phyloP scores from a whole-genome alignment of 495 filamentous ascomycete species.

The Amorphotheca resinae region DNA sequence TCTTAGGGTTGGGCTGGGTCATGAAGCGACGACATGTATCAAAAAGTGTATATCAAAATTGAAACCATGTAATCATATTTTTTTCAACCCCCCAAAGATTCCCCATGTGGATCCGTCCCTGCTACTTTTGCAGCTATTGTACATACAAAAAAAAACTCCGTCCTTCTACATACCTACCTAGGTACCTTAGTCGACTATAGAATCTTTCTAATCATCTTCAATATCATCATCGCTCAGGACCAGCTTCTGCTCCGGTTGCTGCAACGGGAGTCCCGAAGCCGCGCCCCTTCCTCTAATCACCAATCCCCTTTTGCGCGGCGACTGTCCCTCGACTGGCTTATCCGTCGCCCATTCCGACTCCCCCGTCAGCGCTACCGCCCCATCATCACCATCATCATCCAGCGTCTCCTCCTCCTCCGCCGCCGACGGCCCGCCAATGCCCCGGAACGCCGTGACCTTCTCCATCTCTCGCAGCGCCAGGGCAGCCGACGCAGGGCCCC shows the following conservation, averaged over 20 bases:
- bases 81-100: no score
- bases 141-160: neutral
- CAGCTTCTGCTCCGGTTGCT: constrained; percentile 46
- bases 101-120: no score
- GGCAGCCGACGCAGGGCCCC: constrained; percentile 13
- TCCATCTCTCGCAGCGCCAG: constrained; percentile 41
- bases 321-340: constrained; percentile 30
- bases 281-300: constrained; percentile 13
- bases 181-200: neutral
- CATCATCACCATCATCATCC: constrained; percentile 36
- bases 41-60: no score
- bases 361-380: constrained; percentile 26
- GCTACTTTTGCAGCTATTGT: neutral
- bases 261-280: constrained; percentile 17
- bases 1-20: no score
- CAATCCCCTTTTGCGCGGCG: constrained; percentile 15
- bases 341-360: constrained; percentile 47
- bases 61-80: no score
- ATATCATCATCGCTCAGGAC: constrained; percentile 94
- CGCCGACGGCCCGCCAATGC: constrained; percentile 30
- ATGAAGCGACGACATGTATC: no score
- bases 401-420: neutral
- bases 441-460: constrained; percentile 54
- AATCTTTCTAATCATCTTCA: constrained; percentile 50
- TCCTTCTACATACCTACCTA: neutral